Evolutionary conservation across 139 green algal genomes (phyloP).

Genomic region (Chlorella sorokiniana): DNA sequence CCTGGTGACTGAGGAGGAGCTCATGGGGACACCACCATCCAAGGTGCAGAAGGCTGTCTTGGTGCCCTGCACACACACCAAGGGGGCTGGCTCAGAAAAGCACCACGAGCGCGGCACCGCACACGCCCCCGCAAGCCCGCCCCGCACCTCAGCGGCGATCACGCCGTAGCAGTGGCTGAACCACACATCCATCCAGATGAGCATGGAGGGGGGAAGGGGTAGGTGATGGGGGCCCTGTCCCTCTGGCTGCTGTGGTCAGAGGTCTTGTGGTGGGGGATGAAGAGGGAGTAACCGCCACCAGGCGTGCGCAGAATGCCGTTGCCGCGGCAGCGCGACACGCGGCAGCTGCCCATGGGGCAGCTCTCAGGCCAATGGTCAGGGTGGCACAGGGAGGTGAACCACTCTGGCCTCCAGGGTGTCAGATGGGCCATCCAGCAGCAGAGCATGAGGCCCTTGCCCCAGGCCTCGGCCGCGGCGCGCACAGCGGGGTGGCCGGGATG

Average conservation of each 20-base stretch:
- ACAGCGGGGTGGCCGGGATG: background rate
- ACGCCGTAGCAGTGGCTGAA: background rate
- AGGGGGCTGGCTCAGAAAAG: no score
- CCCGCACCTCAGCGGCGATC: background rate
- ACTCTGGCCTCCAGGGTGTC: background rate
- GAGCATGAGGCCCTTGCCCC: background rate
- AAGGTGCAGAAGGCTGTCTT: background rate
- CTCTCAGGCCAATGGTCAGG: background rate
- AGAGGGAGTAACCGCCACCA: background rate
- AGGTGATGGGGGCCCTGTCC: background rate
- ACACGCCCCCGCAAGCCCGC: background rate
- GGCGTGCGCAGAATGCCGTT: background rate
- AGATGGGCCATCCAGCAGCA: background rate
- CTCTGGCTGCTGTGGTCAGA: background rate
- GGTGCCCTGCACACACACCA: background rate
- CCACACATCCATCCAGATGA: constrained; percentile 4
- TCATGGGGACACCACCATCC: background rate
- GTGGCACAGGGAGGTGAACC: background rate
- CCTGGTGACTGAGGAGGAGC: background rate
- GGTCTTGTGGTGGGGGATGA: background rate
- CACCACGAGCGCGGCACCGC: background rate
- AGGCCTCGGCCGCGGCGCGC: background rate
- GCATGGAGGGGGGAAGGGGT: background rate
- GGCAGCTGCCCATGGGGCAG: background rate
- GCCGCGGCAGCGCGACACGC: background rate